phyloP scores from a whole-genome alignment of 2,329 filamentous ascomycete species.

The Graphiopsis chlorocephala region DNA sequence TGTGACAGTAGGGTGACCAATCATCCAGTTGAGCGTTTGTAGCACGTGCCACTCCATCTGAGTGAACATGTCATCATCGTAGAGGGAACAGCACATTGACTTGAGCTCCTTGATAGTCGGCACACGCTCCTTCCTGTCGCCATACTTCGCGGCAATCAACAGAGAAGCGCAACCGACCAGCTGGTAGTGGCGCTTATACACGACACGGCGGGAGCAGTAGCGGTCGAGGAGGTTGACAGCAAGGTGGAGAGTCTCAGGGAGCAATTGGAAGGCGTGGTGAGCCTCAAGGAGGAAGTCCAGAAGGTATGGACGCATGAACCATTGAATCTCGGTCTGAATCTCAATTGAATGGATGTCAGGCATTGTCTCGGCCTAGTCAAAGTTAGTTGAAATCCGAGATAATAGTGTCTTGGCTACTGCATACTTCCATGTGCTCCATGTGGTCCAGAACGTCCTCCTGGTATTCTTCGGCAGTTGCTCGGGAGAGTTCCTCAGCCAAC shows the following conservation, averaged over 20 bases:
- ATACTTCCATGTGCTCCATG: conserved; percentile 90
- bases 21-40: conserved; percentile 93
- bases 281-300: conserved; percentile 98
- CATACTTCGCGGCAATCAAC: conserved; percentile 96
- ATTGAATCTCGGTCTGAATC: conserved; percentile 98
- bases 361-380: conserved; percentile 70
- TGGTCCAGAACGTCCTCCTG: conserved; percentile 91
- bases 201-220: conserved; percentile 95
- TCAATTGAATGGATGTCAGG: conserved; percentile 97
- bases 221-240: conserved; percentile 94
- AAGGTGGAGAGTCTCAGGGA: conserved; percentile 93
- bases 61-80: conserved; percentile 99
- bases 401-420: conserved; percentile 36
- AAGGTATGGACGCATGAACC: conserved; percentile 98
- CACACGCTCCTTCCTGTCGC: conserved; percentile 98
- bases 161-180: conserved; percentile 93
- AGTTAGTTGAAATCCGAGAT: conserved; percentile 4
- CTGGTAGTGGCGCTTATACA: conserved; percentile 99
- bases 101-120: conserved; percentile 95
- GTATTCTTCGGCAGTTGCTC: conserved; percentile 82
- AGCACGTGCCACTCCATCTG: conserved; percentile 99
- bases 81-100: conserved; percentile 98
- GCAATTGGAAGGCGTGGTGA: conserved; percentile 87
- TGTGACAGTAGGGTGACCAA: conserved; percentile 94
- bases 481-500: conserved; percentile 84